Evolutionary conservation across 169 alveolate species (phyloP).

Genomic region (Plasmodium reichenowi): DNA sequence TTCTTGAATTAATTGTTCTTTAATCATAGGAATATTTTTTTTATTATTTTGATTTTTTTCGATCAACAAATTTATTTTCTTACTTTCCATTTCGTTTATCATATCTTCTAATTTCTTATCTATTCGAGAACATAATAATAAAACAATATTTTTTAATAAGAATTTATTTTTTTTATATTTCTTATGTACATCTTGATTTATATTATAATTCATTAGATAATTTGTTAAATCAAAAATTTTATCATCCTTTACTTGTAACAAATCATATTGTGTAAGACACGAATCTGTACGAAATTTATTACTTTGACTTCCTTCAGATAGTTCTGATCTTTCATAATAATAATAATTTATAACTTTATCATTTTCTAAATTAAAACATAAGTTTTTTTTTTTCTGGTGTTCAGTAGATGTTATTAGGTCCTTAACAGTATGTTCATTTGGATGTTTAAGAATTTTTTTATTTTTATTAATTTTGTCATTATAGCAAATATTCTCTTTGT

Average conservation of each 20-base stretch:
- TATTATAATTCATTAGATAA: constrained; percentile 36
- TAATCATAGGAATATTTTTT: not conserved
- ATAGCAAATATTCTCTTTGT: not conserved
- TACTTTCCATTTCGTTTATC: constrained; percentile 5
- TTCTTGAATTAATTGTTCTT: constrained; percentile 24
- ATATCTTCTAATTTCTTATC: constrained; percentile 49
- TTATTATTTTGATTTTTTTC: not conserved
- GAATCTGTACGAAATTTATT: not conserved
- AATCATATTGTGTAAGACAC: constrained; percentile 13
- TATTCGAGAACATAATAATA: constrained; percentile 20
- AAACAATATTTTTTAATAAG: constrained; percentile 43
- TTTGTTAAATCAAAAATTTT: constrained; percentile 8
- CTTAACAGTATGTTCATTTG: constrained; percentile 1
- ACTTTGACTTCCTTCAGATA: constrained; percentile 9
- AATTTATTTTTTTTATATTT: constrained; percentile 30
- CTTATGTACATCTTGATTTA: constrained; percentile 18
- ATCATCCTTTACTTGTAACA: constrained; percentile 12
- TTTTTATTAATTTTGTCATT: not conserved
- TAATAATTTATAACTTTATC: constrained; percentile 38
- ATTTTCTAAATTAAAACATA: constrained; percentile 33
- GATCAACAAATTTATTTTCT: not conserved
- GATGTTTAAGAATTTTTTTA: constrained; percentile 28
- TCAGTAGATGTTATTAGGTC: not conserved
- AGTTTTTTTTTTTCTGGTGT: constrained; percentile 16
- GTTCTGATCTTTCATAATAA: not conserved